These are phyloP conservation scores for Mycena rebaudengoi DNA, from an alignment of 768 basidiomycete species.

Conservation along the genomic window DNA sequence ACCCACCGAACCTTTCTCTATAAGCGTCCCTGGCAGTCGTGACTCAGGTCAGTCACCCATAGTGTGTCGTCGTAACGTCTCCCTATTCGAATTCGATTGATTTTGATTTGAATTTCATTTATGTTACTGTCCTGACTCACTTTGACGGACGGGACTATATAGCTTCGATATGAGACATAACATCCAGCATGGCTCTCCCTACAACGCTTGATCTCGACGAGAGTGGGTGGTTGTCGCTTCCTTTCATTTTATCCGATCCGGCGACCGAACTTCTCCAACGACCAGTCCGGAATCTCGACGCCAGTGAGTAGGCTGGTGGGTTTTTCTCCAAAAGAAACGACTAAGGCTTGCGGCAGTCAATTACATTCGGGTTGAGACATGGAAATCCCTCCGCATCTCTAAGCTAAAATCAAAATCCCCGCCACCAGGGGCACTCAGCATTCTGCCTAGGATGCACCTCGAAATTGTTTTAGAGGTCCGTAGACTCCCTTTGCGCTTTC, in stretches of 20 bases:
- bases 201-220: not conserved
- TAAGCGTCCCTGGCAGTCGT: no score
- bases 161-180: no score
- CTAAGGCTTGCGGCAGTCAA: not conserved
- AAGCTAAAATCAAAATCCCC: not conserved
- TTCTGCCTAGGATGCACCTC: not conserved
- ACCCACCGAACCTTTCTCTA: no score
- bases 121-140: no score
- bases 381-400: not conserved
- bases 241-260: not conserved
- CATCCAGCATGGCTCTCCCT: not conserved
- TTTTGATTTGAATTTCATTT: no score
- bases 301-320: not conserved
- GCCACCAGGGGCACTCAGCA: not conserved
- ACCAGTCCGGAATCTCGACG: not conserved
- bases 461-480: conserved; percentile 12
- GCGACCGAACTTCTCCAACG: not conserved
- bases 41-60: no score
- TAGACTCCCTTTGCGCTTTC: not conserved
- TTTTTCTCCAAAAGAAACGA: not conserved
- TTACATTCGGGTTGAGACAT: not conserved
- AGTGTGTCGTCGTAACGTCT: no score
- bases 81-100: no score
- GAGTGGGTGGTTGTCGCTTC: not conserved
- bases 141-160: no score